Percentiles rank a stretch among this genome's conserved stretches.
Conservation (phyloP, 208 protist species). For the Angomonas deanei region DNA sequence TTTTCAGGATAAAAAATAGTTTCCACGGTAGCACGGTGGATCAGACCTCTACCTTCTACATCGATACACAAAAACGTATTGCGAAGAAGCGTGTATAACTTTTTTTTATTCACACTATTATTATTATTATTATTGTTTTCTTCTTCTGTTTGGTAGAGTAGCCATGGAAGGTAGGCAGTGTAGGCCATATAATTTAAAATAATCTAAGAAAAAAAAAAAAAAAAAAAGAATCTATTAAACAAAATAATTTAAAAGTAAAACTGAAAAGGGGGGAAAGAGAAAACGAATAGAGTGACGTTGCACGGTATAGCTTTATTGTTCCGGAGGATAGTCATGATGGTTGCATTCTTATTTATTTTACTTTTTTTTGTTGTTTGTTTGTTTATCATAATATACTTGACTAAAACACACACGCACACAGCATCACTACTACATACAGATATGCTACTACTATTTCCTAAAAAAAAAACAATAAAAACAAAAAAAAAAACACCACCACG, state of each 20-base stretch:
- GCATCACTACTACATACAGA: neutral
- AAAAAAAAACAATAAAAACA: slow-evolving; percentile 1
- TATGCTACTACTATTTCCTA: neutral
- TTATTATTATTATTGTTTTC: neutral
- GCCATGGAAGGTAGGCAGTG: neutral
- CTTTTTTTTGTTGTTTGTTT: no score
- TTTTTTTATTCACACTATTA: neutral
- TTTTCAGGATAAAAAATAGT: no score
- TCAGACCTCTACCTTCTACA: neutral
- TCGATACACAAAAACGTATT: neutral
- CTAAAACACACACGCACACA: no score
- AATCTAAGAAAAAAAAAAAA: neutral
- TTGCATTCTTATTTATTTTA: no score
- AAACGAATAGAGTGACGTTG: neutral
- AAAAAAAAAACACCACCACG: neutral
- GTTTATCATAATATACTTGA: no score
- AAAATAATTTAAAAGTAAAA: neutral
- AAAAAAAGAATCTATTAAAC: neutral
- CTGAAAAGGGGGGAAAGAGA: slow-evolving; percentile 1
- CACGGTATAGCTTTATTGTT: no score
- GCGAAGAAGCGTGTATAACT: neutral
- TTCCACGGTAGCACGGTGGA: no score
- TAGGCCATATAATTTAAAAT: neutral
- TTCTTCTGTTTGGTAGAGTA: neutral
- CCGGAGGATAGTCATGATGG: no score